Evolutionary conservation across 306 rosid genomes (phyloP), one percentile per base, ranked within the genome.

Genomic region (Cucurbita ficifolia): DNA sequence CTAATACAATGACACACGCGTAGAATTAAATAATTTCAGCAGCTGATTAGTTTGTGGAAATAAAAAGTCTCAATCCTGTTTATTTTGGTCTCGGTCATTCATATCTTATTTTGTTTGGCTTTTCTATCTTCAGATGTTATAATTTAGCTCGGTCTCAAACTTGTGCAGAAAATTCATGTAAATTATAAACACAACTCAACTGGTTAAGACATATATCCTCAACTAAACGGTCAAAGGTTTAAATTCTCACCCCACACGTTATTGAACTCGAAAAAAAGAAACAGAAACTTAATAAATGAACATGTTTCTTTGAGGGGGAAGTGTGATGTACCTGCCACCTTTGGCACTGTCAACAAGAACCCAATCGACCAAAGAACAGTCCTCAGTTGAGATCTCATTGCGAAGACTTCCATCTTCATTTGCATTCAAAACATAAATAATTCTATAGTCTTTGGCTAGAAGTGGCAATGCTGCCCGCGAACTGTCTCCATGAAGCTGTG

Each of bases 391-490:
- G 63, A 94, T 86, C 75, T 75, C 51, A 78, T 91, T 94, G 36
- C 83, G 75, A 75, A 94, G 91, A 38, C 70, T 64, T 72, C 97
- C 98, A 68, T 86, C 87, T 64, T 72, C 87, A 69, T 88, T 88
- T 55, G 90, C 99, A 77, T 91, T 92, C 71, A 94, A 96, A 61
- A 91, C 99, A 76, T 87, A 94, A 65, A 94, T 89, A 73, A 89
- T 84, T 48, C 83, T 94, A 43, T 79, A 80, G 52, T 83, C 84
- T 56, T 57, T 84, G 12, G 77, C 86, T 46, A 94, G 57, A 70
- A 75, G 76, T 1, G 89, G 87, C 73, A 94, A 87, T 75, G 88
- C 87, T 79, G 78, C 85, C 53, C 96, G 90, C 49, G 96, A 88
- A 55, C 78, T 81, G 76, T 86, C 75, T 77, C 97, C 99, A 79